Percentiles rank a stretch among this genome's conserved stretches.
Evolutionary conservation across 2,329 filamentous ascomycete genomes (phyloP).

Genomic region (Phyllosticta paracitricarpa): DNA sequence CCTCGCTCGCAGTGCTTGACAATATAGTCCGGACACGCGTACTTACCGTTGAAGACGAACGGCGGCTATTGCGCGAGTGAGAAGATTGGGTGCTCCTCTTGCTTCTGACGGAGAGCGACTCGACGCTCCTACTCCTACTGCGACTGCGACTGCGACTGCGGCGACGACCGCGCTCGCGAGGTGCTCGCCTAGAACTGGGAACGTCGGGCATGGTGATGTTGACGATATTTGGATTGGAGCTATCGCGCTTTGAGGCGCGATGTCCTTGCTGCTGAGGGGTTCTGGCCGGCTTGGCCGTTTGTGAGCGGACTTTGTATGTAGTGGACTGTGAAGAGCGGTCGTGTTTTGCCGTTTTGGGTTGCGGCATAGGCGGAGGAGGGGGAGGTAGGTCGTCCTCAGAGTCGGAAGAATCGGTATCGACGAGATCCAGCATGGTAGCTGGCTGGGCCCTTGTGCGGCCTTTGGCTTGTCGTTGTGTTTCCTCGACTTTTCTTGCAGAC

Average conservation of each 20-base stretch:
- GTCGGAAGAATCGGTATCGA: background rate
- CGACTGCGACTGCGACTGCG: background rate
- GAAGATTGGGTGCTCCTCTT: background rate
- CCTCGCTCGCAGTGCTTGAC: background rate
- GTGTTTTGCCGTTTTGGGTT: background rate
- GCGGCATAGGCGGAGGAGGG: background rate
- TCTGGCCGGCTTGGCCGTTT: background rate
- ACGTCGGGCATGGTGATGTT: background rate
- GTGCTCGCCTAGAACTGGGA: background rate
- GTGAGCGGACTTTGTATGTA: background rate
- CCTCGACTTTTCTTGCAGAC: background rate
- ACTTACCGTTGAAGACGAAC: background rate
- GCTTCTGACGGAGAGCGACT: background rate
- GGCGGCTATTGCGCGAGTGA: background rate
- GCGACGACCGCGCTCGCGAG: background rate
- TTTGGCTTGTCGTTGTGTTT: background rate
- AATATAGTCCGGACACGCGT: background rate
- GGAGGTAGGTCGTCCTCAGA: background rate
- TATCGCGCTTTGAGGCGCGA: background rate
- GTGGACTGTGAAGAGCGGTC: background rate
- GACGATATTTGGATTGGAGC: background rate
- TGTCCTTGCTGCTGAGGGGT: background rate
- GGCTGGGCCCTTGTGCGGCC: no score
- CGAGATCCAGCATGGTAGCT: background rate
- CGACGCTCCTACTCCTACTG: background rate